phyloP scores from a whole-genome alignment of 1,284 basidiomycete genomes.

The Leccinum huronense region DNA sequence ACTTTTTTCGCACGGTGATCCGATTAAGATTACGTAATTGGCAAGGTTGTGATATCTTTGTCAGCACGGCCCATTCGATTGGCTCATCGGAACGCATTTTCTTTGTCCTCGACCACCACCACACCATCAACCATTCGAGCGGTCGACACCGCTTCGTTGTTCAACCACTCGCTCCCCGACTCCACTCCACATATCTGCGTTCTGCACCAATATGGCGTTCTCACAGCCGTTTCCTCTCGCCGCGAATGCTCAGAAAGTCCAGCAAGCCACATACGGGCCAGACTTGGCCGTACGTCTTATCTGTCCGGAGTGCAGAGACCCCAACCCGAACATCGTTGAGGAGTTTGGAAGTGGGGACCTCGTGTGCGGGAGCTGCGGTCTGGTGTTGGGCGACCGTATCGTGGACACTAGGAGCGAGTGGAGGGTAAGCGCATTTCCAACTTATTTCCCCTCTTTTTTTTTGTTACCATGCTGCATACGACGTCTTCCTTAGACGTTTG shows the following conservation, averaged over 20 bases:
- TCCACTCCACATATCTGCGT: conserved; percentile 16
- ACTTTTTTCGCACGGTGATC: too few relatives aligned
- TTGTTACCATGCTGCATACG: conserved; percentile 26
- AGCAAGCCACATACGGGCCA: conserved; percentile 64
- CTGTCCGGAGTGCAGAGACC: conserved; percentile 92
- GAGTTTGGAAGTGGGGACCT: conserved; percentile 98
- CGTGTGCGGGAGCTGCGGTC: conserved; percentile 94
- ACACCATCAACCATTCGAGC: conserved; percentile 18
- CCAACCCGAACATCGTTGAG: conserved; percentile 92
- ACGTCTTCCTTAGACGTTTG: conserved; percentile 77
- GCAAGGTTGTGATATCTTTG: conserved; percentile 17
- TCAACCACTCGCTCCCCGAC: conserved; percentile 22
- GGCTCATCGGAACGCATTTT: conserved; percentile 15
- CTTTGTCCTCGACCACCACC: conserved; percentile 26
- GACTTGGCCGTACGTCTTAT: conserved; percentile 89
- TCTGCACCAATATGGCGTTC: conserved; percentile 43
- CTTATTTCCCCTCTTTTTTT: conserved; percentile 8
- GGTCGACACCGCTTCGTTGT: conserved; percentile 13
- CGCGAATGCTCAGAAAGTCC: conserved; percentile 45
- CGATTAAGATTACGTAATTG: too few relatives aligned
- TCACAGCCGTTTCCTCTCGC: conserved; percentile 74
- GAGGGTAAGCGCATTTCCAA: conserved; percentile 64
- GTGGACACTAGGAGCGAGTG: conserved; percentile 99
- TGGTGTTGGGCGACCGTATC: conserved; percentile 93
- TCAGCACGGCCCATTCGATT: conserved; percentile 24